Evolutionary conservation across 2,329 filamentous ascomycete genomes (phyloP).

Genomic region (Lecanicillium sp.): DNA sequence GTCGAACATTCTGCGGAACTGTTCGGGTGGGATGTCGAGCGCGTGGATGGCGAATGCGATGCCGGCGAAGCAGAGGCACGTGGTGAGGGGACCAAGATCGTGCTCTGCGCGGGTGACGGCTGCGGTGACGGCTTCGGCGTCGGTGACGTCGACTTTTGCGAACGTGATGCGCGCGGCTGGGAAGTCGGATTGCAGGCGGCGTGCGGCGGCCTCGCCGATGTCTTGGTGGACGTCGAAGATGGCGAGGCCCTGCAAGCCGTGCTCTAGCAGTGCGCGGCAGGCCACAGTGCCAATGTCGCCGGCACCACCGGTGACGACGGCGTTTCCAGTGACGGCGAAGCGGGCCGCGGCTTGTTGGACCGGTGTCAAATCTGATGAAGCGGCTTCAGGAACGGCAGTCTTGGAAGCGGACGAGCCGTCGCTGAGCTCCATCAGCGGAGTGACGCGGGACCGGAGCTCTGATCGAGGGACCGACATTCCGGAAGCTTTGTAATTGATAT

Average conservation of each 20-base stretch:
- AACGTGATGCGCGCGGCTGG: background rate
- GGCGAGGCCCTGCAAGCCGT: constrained; percentile 25
- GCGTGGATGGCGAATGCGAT: constrained; percentile 1
- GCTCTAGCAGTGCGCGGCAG: constrained; percentile 26
- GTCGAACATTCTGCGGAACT: constrained; percentile 58
- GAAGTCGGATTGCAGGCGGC: background rate
- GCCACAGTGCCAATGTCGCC: constrained; percentile 25
- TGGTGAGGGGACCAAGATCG: background rate
- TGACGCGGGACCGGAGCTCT: background rate
- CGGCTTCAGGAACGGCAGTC: constrained; percentile 1
- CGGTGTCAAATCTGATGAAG: background rate
- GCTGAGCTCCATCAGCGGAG: constrained; percentile 14
- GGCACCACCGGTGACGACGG: constrained; percentile 27
- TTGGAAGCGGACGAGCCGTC: constrained; percentile 12
- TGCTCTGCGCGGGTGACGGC: background rate
- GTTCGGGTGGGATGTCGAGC: background rate
- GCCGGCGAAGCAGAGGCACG: constrained; percentile 7
- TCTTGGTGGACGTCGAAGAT: constrained; percentile 22
- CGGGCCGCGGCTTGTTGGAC: background rate
- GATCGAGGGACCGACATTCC: background rate
- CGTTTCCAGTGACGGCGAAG: constrained; percentile 20
- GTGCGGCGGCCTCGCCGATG: background rate
- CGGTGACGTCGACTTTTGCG: constrained; percentile 2
- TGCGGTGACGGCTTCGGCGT: background rate
- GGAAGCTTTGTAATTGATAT: no score